These are phyloP conservation scores for Podosphaera fusca DNA, from an alignment of 2,329 filamentous ascomycete species.

Conservation along the genomic window DNA sequence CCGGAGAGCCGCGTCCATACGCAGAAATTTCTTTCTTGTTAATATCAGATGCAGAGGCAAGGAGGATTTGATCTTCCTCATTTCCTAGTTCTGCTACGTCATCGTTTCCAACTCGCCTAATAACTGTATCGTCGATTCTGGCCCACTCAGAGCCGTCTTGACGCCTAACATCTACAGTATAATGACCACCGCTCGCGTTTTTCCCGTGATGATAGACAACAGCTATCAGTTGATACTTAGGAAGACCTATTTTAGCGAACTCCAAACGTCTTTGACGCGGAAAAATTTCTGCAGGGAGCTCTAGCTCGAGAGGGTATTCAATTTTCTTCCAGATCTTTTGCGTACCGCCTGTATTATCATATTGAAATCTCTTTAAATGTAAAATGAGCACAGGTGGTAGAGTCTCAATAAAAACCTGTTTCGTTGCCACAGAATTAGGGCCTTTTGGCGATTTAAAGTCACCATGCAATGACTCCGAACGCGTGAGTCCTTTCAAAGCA, in stretches of 20 bases:
- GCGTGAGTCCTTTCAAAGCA: constrained; percentile 64
- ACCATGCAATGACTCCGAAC: constrained; percentile 62
- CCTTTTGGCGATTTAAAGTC: constrained; percentile 65
- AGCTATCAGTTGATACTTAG: constrained; percentile 65
- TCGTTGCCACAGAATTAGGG: constrained; percentile 55
- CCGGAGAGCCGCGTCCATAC: constrained; percentile 51
- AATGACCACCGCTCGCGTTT: constrained; percentile 86
- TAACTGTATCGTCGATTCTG: constrained; percentile 78
- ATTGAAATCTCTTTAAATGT: constrained; percentile 93
- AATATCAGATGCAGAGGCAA: constrained; percentile 40
- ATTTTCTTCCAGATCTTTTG: constrained; percentile 98
- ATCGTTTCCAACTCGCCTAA: constrained; percentile 62
- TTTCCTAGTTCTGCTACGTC: constrained; percentile 72
- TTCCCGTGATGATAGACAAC: constrained; percentile 97
- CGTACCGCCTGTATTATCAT: constrained; percentile 66
- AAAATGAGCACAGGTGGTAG: constrained; percentile 80
- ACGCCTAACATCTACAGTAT: constrained; percentile 87
- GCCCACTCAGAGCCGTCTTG: constrained; percentile 95
- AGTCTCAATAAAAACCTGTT: constrained; percentile 85
- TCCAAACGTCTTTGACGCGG: constrained; percentile 48
- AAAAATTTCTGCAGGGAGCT: constrained; percentile 79
- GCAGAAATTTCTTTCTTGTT: constrained; percentile 32
- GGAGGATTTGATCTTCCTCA: constrained; percentile 52
- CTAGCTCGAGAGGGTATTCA: constrained; percentile 80
- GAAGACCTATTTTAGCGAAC: constrained; percentile 41